Conservation (phyloP, 139 green algal genomes). For the Chlamydomonas schloesseri region DNA sequence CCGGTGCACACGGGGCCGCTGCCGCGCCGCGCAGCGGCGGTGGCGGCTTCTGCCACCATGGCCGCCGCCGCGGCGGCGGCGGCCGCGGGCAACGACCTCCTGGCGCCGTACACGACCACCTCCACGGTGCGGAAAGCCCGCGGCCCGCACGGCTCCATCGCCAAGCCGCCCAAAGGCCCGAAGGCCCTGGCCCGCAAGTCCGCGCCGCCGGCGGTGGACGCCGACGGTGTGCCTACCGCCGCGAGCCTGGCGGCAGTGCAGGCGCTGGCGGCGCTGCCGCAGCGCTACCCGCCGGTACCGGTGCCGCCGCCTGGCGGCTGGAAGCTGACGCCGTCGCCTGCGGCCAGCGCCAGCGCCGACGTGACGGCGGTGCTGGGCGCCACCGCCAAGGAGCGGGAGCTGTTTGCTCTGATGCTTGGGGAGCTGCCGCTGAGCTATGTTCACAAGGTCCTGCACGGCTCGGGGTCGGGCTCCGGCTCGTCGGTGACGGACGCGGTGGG, state of each 20-base stretch:
- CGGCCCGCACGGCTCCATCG: not conserved
- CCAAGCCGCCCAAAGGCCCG: not conserved
- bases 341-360: not conserved
- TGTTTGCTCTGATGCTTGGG: not conserved
- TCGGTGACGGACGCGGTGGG: not conserved
- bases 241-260: not conserved
- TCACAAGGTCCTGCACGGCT: not conserved
- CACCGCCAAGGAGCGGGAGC: not conserved
- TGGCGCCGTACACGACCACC: not conserved
- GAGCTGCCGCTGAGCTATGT: constrained; percentile 24
- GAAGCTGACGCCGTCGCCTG: not conserved
- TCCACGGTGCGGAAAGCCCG: too few relatives aligned
- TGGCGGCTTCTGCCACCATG: too few relatives aligned
- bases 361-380: not conserved
- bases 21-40: too few relatives aligned
- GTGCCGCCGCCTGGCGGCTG: not conserved
- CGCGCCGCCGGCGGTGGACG: not conserved
- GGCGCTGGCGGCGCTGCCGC: not conserved
- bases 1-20: too few relatives aligned
- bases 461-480: not conserved
- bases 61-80: not conserved
- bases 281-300: not conserved
- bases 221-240: not conserved
- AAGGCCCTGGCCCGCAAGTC: not conserved
- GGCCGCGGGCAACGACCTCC: not conserved